phyloP scores from a whole-genome alignment of 495 filamentous ascomycete species.

The Penicillium pulvis region DNA sequence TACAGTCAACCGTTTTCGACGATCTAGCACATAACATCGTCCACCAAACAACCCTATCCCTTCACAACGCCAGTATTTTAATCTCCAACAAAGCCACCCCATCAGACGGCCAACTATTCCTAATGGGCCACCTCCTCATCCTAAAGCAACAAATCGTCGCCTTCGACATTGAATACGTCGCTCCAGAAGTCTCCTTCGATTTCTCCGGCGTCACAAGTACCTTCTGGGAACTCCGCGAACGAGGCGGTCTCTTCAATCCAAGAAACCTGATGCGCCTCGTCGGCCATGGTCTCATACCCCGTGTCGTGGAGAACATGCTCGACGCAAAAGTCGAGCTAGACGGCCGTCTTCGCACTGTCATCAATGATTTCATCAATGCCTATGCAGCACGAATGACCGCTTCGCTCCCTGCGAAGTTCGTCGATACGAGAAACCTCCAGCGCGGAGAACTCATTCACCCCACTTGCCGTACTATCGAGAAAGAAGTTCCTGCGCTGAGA shows the following conservation, averaged over 20 bases:
- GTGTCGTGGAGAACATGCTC: conserved; percentile 67
- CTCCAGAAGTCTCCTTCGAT: conserved; percentile 71
- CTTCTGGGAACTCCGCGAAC: conserved; percentile 71
- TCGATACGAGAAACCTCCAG: conserved; percentile 41
- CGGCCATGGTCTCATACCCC: conserved; percentile 59
- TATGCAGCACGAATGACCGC: conserved; percentile 59
- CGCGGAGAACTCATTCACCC: conserved; percentile 42
- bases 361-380: conserved; percentile 74
- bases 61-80: conserved; percentile 51
- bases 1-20: conserved; percentile 71
- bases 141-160: conserved; percentile 90
- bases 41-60: conserved; percentile 70
- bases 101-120: conserved; percentile 76
- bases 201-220: conserved; percentile 79
- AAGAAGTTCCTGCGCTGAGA: conserved; percentile 56
- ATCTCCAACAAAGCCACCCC: conserved; percentile 58
- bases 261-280: conserved; percentile 59
- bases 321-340: conserved; percentile 84
- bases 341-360: conserved; percentile 71
- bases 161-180: conserved; percentile 87
- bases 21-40: conserved; percentile 78
- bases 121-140: conserved; percentile 87
- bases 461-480: conserved; percentile 50
- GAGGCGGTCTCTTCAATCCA: conserved; percentile 71
- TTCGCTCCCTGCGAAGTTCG: conserved; percentile 46